Conservation (phyloP, 2,329 filamentous ascomycete species). For the Colletotrichum caudatum region DNA sequence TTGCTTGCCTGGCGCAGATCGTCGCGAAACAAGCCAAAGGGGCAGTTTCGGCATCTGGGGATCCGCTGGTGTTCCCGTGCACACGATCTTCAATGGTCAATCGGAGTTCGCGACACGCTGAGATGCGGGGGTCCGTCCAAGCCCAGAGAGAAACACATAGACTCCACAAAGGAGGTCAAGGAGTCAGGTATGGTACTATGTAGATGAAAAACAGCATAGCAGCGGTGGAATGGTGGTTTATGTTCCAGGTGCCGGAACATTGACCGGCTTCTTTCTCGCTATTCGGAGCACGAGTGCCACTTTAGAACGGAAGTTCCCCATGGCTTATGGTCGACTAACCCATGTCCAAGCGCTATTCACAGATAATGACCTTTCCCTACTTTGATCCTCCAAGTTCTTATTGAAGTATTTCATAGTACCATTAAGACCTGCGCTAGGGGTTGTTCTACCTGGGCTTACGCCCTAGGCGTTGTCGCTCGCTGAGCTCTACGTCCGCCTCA, state of each 20-base stretch:
- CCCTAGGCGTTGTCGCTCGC: too few species aligned
- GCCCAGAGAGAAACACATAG: neutral
- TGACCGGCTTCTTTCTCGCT: slow-evolving; percentile 55
- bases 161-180: neutral
- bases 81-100: too few species aligned
- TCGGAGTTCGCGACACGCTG: neutral
- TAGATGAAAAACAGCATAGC: neutral
- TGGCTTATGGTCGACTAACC: slow-evolving; percentile 3
- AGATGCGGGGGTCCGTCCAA: neutral
- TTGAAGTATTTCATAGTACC: too few species aligned
- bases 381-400: too few species aligned
- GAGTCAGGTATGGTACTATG: neutral
- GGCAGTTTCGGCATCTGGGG: neutral
- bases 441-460: too few species aligned
- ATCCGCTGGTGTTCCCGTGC: neutral
- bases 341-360: slow-evolving; percentile 53
- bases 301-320: neutral
- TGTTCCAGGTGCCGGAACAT: slow-evolving; percentile 56
- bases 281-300: neutral
- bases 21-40: neutral
- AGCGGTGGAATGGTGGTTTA: too few species aligned
- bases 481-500: too few species aligned
- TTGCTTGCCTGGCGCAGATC: neutral
- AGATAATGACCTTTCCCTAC: slow-evolving; percentile 38
- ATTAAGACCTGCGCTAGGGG: too few species aligned